Evolutionary conservation across 306 rosid genomes (phyloP), one percentile per base, ranked within the genome.

Genomic region (Clitoria ternatea): DNA sequence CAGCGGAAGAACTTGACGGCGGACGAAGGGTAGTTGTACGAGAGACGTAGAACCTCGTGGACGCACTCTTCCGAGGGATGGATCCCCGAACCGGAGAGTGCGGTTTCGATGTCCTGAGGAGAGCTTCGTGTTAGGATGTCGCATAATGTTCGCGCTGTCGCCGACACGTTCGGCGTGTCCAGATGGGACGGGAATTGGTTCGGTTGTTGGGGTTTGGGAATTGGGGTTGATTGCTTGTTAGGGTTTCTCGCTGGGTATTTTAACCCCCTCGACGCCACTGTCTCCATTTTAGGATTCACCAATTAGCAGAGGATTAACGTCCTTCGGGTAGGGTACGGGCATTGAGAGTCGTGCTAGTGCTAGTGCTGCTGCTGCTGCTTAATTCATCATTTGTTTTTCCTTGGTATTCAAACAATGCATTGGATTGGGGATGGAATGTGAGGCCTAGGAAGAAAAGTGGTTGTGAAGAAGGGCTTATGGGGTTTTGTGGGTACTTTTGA

Each of bases 1-100:
- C 94, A 90, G 0, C 88, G 85, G 73, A 90, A 90, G 61, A 90
- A 87, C 79, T 88, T 90, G 64, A 90, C 73, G 23, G 91, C 91
- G 1, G 91, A 84, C 19, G 83, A 82, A 0, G 94, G 94, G 45
- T 79, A 70, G n/a, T 77, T 73, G 67, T 88, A 88, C 6, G 86
- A 85, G 26, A 80, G 74, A 32, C 70, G 77, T 4, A 90, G 81
- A 36, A 90, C 91, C 76, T 82, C 85, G 4, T 66, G 43, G 6
- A 80, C 79, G 14, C 72, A 33, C 2, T 88, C 87, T 0, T 79
- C 63, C 0, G 89, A 77, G 12, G 88, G 90, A 2, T 35, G 30
- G 13, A 90, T 70, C 29, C 83, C 83, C 4, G 87, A 76, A 53
- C 86, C 68, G 1, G 85, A 44, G 43, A 90, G 89, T 2, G 84